These are phyloP conservation scores for Aspergillus fijiensis DNA, from an alignment of 2,329 filamentous ascomycete genomes.

Conservation along the genomic window DNA sequence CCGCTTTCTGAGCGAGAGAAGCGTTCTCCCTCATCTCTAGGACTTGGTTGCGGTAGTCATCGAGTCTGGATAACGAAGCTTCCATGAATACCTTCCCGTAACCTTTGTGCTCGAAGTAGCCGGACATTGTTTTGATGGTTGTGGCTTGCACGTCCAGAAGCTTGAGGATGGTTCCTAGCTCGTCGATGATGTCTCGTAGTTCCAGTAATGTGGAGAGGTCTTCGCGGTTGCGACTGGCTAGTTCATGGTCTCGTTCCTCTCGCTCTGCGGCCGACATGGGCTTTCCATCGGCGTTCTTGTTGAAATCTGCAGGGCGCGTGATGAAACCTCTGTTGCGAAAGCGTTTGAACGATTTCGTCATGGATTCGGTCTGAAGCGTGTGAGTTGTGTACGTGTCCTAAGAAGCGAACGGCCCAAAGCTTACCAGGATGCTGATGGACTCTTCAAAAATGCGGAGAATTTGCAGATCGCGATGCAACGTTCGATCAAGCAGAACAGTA, in stretches of 20 bases:
- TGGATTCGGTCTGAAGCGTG: constrained; percentile 55
- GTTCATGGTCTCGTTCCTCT: constrained; percentile 48
- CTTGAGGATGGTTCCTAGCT: constrained; percentile 57
- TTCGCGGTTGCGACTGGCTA: constrained; percentile 59
- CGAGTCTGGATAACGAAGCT: constrained; percentile 54
- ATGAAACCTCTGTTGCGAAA: constrained; percentile 61
- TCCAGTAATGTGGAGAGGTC: constrained; percentile 64
- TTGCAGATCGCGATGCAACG: constrained; percentile 61
- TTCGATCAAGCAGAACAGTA: constrained; percentile 60
- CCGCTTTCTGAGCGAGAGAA: constrained; percentile 57
- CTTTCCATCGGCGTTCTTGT: constrained; percentile 30
- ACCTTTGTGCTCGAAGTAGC: constrained; percentile 34
- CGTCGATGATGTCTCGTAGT: constrained; percentile 64
- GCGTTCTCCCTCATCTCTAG: constrained; percentile 61
- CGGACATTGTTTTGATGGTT: constrained; percentile 46
- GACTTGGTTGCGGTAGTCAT: constrained; percentile 56
- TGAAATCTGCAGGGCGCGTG: constrained; percentile 37
- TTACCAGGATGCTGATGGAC: constrained; percentile 62
- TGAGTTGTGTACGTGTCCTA: not conserved
- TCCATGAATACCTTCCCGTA: constrained; percentile 53
- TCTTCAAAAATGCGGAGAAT: constrained; percentile 67
- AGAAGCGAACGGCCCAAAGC: constrained; percentile 1
- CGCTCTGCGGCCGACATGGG: constrained; percentile 34
- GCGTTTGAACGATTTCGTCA: constrained; percentile 61
- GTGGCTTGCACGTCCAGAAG: constrained; percentile 59